Base-by-base conservation (phyloP, 305 asterid species). In the Solanum aculeatissimum region DNA sequence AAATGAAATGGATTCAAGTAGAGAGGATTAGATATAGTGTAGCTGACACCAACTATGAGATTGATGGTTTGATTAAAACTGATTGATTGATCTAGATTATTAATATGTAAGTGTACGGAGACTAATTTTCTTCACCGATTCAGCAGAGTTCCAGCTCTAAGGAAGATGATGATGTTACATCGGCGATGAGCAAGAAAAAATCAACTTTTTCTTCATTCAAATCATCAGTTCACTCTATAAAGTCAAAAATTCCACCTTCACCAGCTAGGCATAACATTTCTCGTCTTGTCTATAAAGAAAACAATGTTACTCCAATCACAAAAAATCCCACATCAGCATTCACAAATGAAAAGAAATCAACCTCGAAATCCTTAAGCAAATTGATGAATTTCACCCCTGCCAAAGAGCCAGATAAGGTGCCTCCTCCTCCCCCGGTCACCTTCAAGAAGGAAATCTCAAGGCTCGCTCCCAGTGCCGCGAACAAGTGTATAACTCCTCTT, bases 321-420 rank as follows among this genome's bases (percentile, higher is more conserved):
- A 83, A 53, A 81, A 72, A 89, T 70, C 74, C 89, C 80, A 83
- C 70, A 0, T 77, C 82, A 51, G 82, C 15, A 0, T 77, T 51
- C 3, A 1, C 11, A 13, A 51, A 10, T 21, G 87, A 75, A 81
- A 87, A 70, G 63, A 85, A 87, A 83, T 84, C 89, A 58, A 53
- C 94, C 69, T 88, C 93, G 1, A 92, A 88, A 87, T 87, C 97
- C 19, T 84, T 94, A 40, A 87, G 88, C 7, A 45, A 90, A 60
- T 84, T 91, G 38, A 87, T 92, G 81, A 90, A 92, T 88, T 87
- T 89, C 38, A 82, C 85, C 78, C 90, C 91, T 49, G 43, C 77
- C 63, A 84, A 88, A 54, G 94, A 89, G 75, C 86, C 89, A 7
- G 88, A 87, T 62, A 91, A 87, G 80, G 87, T 83, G 60, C 85